Evolutionary conservation across 164 flowering plant genomes (phyloP).

Genomic region (Berberis vulgaris): DNA sequence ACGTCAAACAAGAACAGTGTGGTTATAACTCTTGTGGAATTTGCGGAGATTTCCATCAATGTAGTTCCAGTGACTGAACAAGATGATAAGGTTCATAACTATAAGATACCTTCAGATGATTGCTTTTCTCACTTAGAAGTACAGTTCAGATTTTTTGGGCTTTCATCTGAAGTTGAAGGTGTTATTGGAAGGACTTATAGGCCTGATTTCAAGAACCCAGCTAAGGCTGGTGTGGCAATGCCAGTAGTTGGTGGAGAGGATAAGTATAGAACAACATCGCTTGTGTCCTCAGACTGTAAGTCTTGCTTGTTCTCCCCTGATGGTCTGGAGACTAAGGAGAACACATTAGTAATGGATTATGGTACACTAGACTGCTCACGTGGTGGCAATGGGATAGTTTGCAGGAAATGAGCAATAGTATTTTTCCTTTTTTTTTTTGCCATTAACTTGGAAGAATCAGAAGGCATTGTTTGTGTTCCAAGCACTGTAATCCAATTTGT

Average conservation of each 20-base stretch:
- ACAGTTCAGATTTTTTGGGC: constrained; percentile 50
- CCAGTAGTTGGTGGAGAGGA: constrained; percentile 73
- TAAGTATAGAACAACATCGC: constrained; percentile 46
- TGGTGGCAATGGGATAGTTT: constrained; percentile 50
- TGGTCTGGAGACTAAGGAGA: constrained; percentile 12
- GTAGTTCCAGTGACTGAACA: constrained; percentile 36
- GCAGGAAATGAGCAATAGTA: constrained; percentile 35
- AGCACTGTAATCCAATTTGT: not conserved
- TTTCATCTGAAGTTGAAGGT: constrained; percentile 62
- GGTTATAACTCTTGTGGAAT: constrained; percentile 19
- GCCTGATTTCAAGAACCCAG: constrained; percentile 56
- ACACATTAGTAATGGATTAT: constrained; percentile 19
- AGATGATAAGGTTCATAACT: constrained; percentile 44
- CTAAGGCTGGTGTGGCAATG: constrained; percentile 70
- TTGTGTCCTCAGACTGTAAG: constrained; percentile 43
- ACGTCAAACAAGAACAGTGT: constrained; percentile 28
- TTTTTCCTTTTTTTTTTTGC: not conserved
- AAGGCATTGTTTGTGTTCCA: not conserved
- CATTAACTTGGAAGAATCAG: not conserved
- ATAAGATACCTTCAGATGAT: constrained; percentile 56
- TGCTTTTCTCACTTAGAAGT: constrained; percentile 78
- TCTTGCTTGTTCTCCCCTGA: constrained; percentile 41
- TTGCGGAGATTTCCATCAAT: constrained; percentile 33
- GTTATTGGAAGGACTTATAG: constrained; percentile 67
- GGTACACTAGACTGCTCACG: constrained; percentile 41